Evolutionary conservation across 2,329 filamentous ascomycete genomes (phyloP).

Genomic region (Nannizzia gypsea): DNA sequence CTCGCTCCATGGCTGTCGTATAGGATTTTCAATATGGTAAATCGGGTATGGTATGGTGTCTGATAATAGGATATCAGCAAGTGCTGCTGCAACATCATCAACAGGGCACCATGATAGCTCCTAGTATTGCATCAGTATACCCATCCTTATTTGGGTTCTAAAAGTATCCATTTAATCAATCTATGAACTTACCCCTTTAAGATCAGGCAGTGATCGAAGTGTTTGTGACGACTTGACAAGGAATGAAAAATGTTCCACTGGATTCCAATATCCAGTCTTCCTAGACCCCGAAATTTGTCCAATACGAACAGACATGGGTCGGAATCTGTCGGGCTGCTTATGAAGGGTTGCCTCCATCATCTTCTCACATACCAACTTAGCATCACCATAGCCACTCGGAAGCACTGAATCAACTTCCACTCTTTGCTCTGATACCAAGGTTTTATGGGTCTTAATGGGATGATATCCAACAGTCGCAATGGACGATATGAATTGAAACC

Average conservation of each 20-base stretch:
- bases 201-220: slow-evolving; percentile 31
- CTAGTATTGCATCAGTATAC: neutral
- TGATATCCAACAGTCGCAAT: slow-evolving; percentile 31
- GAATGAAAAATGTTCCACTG: slow-evolving; percentile 40
- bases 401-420: slow-evolving; percentile 32
- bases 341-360: slow-evolving; percentile 41
- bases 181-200: neutral
- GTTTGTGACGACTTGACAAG: slow-evolving; percentile 42
- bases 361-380: slow-evolving; percentile 41
- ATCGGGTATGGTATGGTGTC: slow-evolving; percentile 21
- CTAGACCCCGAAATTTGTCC: slow-evolving; percentile 45
- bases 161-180: neutral
- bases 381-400: slow-evolving; percentile 42
- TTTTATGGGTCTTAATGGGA: slow-evolving; percentile 16
- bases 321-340: slow-evolving; percentile 33
- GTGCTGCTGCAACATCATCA: slow-evolving; percentile 28
- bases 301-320: slow-evolving; percentile 33
- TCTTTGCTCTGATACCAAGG: slow-evolving; percentile 34
- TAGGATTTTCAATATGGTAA: slow-evolving; percentile 39
- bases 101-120: slow-evolving; percentile 38
- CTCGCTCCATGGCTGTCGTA: slow-evolving; percentile 31
- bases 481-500: slow-evolving; percentile 35
- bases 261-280: slow-evolving; percentile 44
- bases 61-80: slow-evolving; percentile 25
- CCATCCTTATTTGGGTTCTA: slow-evolving; percentile 23